Percentiles rank a stretch among this genome's conserved stretches.
phyloP scores from a whole-genome alignment of 2,329 filamentous ascomycete species.

The Neofusicoccum parvum region DNA sequence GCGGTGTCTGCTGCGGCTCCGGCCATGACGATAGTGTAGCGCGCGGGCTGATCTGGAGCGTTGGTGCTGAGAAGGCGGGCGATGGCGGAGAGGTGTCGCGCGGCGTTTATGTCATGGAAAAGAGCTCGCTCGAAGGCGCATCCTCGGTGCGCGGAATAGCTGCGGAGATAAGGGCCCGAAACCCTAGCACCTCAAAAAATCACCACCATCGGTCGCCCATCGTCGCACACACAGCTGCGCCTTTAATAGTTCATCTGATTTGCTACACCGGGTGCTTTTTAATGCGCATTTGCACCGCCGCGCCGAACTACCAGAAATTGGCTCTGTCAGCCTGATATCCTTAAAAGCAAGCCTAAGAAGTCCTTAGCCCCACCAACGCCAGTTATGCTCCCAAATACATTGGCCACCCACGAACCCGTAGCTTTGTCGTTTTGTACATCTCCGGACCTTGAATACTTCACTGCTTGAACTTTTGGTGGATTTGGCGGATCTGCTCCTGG shows the following conservation, averaged over 20 bases:
- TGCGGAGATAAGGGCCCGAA: constrained; percentile 1
- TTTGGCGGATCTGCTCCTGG: constrained; percentile 78
- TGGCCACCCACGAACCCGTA: constrained; percentile 8
- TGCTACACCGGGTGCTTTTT: constrained; percentile 6
- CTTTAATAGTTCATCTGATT: neutral
- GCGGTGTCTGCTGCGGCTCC: constrained; percentile 39
- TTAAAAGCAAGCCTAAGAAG: constrained; percentile 18
- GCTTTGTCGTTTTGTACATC: constrained; percentile 6
- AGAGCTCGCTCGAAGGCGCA: constrained; percentile 13
- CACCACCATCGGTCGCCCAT: neutral
- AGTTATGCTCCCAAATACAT: constrained; percentile 1
- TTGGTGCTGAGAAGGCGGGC: neutral
- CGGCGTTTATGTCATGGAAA: constrained; percentile 21
- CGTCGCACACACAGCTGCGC: neutral
- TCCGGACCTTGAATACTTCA: neutral
- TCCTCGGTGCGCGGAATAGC: constrained; percentile 12
- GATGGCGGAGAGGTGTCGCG: constrained; percentile 16
- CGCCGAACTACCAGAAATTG: constrained; percentile 17
- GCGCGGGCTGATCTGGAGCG: neutral
- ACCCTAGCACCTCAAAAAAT: neutral
- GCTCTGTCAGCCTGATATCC: constrained; percentile 19
- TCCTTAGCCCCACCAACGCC: constrained; percentile 16
- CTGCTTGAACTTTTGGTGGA: constrained; percentile 57
- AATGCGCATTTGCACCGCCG: constrained; percentile 9
- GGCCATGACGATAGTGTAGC: constrained; percentile 9